phyloP scores from a whole-genome alignment of 768 basidiomycete species.

The Lactarius deliciosus region DNA sequence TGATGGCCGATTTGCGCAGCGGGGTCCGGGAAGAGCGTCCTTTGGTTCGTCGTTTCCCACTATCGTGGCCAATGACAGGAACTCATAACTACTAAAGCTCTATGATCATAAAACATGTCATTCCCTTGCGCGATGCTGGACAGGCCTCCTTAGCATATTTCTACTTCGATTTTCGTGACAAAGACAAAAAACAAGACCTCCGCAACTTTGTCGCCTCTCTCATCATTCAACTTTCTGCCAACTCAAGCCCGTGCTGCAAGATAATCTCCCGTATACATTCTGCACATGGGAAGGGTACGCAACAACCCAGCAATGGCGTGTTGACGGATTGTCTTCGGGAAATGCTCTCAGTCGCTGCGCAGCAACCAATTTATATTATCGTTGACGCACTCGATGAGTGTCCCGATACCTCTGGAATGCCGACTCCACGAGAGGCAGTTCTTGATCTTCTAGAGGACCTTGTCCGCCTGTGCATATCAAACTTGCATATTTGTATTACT shows the following conservation, averaged over 20 bases:
- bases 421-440: not conserved
- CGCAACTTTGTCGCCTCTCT: not conserved
- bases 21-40: not conserved
- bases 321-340: no score
- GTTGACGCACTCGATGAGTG: not conserved
- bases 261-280: not conserved
- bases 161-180: not conserved
- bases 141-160: not conserved
- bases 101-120: not conserved
- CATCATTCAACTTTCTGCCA: not conserved
- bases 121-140: not conserved
- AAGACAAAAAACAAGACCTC: not conserved
- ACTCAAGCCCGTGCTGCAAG: not conserved
- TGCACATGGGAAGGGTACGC: no score
- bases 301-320: no score
- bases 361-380: no score
- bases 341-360: no score
- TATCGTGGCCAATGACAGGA: rapidly evolving
- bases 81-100: not conserved
- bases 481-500: not conserved
- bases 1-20: not conserved
- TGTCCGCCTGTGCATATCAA: not conserved
- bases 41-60: not conserved
- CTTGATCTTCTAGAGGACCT: not conserved
- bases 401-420: not conserved